A percentile compares a stretch with the other conserved stretches of the same genome.
phyloP scores from a whole-genome alignment of 2,329 filamentous ascomycete species.

The Colletotrichum abscissum region DNA sequence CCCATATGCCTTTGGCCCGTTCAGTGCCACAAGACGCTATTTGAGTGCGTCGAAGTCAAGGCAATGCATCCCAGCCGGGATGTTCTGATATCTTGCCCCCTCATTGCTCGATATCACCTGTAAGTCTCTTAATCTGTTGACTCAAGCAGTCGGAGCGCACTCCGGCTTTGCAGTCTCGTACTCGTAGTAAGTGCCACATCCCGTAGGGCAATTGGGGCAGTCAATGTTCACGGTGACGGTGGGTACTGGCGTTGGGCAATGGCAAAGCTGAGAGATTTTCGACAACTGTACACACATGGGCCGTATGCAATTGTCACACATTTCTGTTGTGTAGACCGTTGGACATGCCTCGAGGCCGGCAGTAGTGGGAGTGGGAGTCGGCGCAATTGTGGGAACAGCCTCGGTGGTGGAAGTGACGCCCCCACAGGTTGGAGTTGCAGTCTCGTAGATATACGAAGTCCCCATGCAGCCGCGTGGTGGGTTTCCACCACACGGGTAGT shows the following conservation, averaged over 20 bases:
- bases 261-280: constrained; percentile 18
- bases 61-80: background rate
- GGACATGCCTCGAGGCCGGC: constrained; percentile 1
- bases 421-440: background rate
- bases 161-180: constrained; percentile 19
- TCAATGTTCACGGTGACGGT: constrained; percentile 17
- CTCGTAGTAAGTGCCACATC: constrained; percentile 27
- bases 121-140: background rate
- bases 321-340: constrained; percentile 13
- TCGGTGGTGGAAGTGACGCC: background rate
- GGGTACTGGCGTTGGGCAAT: constrained; percentile 21
- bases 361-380: background rate
- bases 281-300: constrained; percentile 9
- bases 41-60: background rate
- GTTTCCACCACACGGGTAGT: constrained; percentile 37
- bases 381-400: background rate
- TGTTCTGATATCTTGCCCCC: background rate
- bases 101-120: too few species aligned
- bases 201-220: constrained; percentile 23
- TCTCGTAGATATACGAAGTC: constrained; percentile 25
- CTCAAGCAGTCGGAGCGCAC: background rate
- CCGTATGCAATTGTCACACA: constrained; percentile 22
- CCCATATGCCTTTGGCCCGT: background rate
- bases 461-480: constrained; percentile 31
- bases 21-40: background rate